Percentiles rank a stretch among this genome's conserved stretches.
phyloP scores from a whole-genome alignment of 305 asterid genomes.

The Rubia balearica region DNA sequence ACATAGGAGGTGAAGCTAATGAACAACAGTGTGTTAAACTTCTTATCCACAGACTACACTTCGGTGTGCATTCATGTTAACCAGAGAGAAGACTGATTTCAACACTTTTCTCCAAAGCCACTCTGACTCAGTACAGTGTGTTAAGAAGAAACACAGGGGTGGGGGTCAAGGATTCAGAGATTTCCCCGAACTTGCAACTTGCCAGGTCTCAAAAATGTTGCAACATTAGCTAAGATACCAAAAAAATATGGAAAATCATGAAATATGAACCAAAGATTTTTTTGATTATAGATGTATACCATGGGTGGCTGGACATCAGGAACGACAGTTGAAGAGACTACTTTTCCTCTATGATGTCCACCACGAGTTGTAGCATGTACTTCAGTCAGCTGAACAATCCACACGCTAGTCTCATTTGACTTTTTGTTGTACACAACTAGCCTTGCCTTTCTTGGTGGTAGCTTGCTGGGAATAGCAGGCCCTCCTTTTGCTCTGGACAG shows the following conservation, averaged over 20 bases:
- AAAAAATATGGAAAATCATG: background rate
- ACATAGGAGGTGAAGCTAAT: background rate
- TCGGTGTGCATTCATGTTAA: too few species aligned
- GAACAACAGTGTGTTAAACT: too few species aligned
- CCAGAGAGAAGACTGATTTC: background rate
- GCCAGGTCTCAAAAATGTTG: background rate
- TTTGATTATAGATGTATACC: conserved; percentile 33
- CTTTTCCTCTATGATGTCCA: conserved; percentile 97
- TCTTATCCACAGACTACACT: too few species aligned
- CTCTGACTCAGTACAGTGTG: background rate
- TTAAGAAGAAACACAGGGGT: background rate
- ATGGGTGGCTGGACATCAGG: conserved; percentile 97
- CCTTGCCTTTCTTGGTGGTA: conserved; percentile 90
- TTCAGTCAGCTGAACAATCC: conserved; percentile 90
- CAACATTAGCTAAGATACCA: background rate
- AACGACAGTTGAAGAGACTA: conserved; percentile 60
- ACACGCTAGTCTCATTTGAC: conserved; percentile 85
- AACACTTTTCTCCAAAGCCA: background rate
- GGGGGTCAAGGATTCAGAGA: background rate
- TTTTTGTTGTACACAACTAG: conserved; percentile 80
- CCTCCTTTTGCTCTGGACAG: conserved; percentile 80
- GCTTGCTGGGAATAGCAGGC: conserved; percentile 70
- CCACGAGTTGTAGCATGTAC: conserved; percentile 93
- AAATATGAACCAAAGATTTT: background rate
- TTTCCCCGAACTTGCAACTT: background rate